These are phyloP conservation scores for Pichia sp. DNA, from an alignment of 1,139 yeast species.

Conservation along the genomic window DNA sequence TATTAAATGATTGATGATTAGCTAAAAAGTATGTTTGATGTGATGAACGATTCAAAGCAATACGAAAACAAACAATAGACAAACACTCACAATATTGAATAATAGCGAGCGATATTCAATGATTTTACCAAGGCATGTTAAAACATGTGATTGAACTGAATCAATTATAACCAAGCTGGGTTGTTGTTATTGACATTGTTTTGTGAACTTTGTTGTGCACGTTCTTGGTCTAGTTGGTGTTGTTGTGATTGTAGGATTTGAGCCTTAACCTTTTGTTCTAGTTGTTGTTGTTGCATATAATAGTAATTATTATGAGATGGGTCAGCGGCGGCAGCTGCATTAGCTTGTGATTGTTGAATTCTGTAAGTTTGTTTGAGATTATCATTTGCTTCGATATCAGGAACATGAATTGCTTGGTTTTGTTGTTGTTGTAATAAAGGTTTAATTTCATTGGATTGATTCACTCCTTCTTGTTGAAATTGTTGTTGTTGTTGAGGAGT, in stretches of 20 bases:
- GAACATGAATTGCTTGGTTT: conserved; percentile 31
- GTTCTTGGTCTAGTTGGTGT: conserved; percentile 5
- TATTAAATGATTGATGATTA: too few species aligned
- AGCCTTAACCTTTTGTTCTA: conserved; percentile 8
- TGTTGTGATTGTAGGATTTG: conserved; percentile 9
- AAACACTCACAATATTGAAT: too few species aligned
- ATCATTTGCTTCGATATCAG: conserved; percentile 27
- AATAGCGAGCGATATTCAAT: too few species aligned
- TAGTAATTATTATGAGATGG: too few species aligned
- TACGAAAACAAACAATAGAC: too few species aligned
- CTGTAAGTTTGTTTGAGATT: conserved; percentile 17
- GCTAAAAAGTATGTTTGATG: too few species aligned
- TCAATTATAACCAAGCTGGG: conserved; percentile 33
- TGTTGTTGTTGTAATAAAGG: conserved; percentile 33
- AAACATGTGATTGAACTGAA: neutral
- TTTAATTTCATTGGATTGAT: conserved; percentile 21
- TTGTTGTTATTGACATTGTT: conserved; percentile 22
- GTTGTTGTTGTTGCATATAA: conserved; percentile 19
- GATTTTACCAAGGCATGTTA: neutral
- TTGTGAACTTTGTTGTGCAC: conserved; percentile 5
- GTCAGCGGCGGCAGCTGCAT: conserved; percentile 19
- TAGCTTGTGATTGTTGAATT: conserved; percentile 21
- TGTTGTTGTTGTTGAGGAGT: conserved; percentile 15
- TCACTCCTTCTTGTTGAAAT: conserved; percentile 14
- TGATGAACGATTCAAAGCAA: too few species aligned